Conservation (phyloP, 176 grass and related monocot species). For the Guadua angustifolia region DNA sequence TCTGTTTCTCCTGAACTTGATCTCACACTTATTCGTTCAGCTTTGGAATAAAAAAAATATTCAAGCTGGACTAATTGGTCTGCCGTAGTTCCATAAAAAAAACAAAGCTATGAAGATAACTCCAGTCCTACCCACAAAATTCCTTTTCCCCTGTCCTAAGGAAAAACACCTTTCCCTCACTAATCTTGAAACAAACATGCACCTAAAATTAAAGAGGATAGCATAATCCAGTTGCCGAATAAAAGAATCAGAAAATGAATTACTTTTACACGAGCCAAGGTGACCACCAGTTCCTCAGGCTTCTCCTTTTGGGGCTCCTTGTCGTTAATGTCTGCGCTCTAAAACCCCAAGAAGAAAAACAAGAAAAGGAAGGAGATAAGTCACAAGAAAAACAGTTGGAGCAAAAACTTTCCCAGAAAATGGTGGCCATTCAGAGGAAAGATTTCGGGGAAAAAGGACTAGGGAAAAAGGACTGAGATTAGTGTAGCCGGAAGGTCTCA, state of each 20-base stretch:
- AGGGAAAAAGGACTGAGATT: too few relatives aligned
- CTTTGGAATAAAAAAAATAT: too few relatives aligned
- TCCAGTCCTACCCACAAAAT: conserved; percentile 4
- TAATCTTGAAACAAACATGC: neutral
- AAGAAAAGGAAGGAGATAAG: conserved; percentile 1
- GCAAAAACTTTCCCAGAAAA: neutral
- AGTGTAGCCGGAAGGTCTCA: too few relatives aligned
- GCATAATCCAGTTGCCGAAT: neutral
- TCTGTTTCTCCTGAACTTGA: too few relatives aligned
- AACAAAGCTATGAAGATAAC: neutral
- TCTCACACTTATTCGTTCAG: too few relatives aligned
- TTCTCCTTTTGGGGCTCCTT: conserved; percentile 79
- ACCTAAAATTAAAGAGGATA: neutral
- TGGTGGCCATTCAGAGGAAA: too few relatives aligned
- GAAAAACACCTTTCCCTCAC: neutral
- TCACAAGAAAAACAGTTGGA: neutral
- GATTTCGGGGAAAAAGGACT: too few relatives aligned
- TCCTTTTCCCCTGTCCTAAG: neutral
- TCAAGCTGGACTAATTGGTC: too few relatives aligned
- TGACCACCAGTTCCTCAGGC: conserved; percentile 77
- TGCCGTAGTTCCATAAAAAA: too few relatives aligned
- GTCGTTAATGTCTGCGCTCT: conserved; percentile 92
- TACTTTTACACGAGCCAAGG: conserved; percentile 86
- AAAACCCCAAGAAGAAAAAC: conserved; percentile 8
- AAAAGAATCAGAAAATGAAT: conserved; percentile 12